These are phyloP conservation scores for Kuraishia piskuri DNA, from an alignment of 805 yeast genomes.

Conservation along the genomic window DNA sequence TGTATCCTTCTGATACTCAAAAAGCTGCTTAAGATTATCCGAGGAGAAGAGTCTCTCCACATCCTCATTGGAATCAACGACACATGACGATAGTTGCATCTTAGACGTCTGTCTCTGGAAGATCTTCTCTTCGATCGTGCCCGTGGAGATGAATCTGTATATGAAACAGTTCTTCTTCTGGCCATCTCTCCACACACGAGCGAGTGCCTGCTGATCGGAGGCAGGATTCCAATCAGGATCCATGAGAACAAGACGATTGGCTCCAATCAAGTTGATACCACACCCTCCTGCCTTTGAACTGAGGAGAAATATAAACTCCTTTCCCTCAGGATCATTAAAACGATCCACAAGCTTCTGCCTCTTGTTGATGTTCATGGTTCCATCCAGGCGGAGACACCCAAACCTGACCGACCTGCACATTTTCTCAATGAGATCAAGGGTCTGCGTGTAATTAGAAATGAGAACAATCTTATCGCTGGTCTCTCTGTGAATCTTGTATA, in stretches of 20 bases:
- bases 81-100: slow-evolving; percentile 86
- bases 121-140: slow-evolving; percentile 93
- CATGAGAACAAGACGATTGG: slow-evolving; percentile 77
- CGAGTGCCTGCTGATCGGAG: slow-evolving; percentile 94
- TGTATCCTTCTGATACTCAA: slow-evolving; percentile 59
- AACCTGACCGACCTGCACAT: slow-evolving; percentile 72
- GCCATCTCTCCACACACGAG: slow-evolving; percentile 98
- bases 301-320: slow-evolving; percentile 79
- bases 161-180: slow-evolving; percentile 95
- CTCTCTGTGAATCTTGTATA: slow-evolving; percentile 64
- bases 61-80: slow-evolving; percentile 92
- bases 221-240: slow-evolving; percentile 99
- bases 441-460: slow-evolving; percentile 91
- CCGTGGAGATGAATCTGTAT: slow-evolving; percentile 88
- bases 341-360: slow-evolving; percentile 87
- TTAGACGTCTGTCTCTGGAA: slow-evolving; percentile 95
- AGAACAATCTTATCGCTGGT: slow-evolving; percentile 93
- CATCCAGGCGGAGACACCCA: slow-evolving; percentile 80
- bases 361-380: slow-evolving; percentile 85
- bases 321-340: slow-evolving; percentile 84
- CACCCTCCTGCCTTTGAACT: slow-evolving; percentile 99
- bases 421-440: slow-evolving; percentile 81
- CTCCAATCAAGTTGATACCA: slow-evolving; percentile 95
- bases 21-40: slow-evolving; percentile 69
- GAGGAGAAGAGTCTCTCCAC: slow-evolving; percentile 88